phyloP scores from a whole-genome alignment of 345 rosid species.

The Raphanus raphanistrum region DNA sequence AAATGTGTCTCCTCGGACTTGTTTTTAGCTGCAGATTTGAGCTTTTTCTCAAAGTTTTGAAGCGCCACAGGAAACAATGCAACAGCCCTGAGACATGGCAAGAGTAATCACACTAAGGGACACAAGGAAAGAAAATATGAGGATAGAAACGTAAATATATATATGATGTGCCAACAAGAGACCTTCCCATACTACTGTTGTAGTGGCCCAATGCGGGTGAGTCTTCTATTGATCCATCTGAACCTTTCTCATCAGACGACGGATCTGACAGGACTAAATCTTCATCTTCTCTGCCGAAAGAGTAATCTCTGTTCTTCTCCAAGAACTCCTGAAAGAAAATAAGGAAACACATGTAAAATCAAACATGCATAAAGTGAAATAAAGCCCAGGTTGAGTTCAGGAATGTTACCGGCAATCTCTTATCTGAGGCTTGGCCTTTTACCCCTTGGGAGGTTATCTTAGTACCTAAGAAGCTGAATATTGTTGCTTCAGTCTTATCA shows the following conservation, averaged over 20 bases:
- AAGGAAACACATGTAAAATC: slow-evolving; percentile 47
- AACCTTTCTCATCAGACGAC: slow-evolving; percentile 8
- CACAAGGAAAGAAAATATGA: neutral
- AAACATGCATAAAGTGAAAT: slow-evolving; percentile 13
- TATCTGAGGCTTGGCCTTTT: slow-evolving; percentile 39
- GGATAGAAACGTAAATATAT: neutral
- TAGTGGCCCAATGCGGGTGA: slow-evolving; percentile 39
- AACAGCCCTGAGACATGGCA: slow-evolving; percentile 58
- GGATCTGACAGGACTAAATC: slow-evolving; percentile 48
- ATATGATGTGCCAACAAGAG: slow-evolving; percentile 18
- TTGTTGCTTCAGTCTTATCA: slow-evolving; percentile 38
- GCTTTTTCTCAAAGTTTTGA: slow-evolving; percentile 37
- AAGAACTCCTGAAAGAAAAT: slow-evolving; percentile 51
- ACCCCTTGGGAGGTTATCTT: slow-evolving; percentile 43
- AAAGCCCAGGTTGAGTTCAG: slow-evolving; percentile 24
- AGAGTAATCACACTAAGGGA: slow-evolving; percentile 28
- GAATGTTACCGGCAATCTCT: slow-evolving; percentile 58
- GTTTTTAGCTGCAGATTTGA: slow-evolving; percentile 59
- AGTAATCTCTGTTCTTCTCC: slow-evolving; percentile 44
- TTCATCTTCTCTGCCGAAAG: slow-evolving; percentile 38
- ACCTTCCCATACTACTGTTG: slow-evolving; percentile 77
- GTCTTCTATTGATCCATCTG: slow-evolving; percentile 50
- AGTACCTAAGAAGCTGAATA: slow-evolving; percentile 7
- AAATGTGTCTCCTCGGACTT: slow-evolving; percentile 64
- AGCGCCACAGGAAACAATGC: slow-evolving; percentile 43